Evolutionary conservation across 495 filamentous ascomycete genomes (phyloP).

Genomic region (Annulohypoxylon bovei): DNA sequence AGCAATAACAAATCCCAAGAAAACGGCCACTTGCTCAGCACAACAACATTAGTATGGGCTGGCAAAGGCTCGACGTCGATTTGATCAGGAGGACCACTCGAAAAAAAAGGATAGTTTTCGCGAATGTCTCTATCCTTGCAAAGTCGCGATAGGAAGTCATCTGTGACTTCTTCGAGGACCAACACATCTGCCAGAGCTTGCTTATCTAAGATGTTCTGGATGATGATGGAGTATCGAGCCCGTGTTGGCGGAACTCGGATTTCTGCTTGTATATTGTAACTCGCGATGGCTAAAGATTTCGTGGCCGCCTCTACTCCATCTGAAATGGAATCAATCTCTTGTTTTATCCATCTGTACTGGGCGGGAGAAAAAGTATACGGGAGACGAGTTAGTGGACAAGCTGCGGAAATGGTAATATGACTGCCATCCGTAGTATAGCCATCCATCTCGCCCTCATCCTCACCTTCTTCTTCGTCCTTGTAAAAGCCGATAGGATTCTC

Average conservation of each 20-base stretch:
- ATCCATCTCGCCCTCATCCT: not conserved
- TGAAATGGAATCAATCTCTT: not conserved
- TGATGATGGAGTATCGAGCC: slow-evolving; percentile 59
- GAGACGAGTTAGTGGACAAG: not conserved
- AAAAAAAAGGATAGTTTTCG: slow-evolving; percentile 58
- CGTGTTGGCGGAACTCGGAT: slow-evolving; percentile 58
- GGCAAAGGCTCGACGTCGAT: slow-evolving; percentile 60
- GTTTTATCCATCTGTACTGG: slow-evolving; percentile 26
- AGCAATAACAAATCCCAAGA: slow-evolving; percentile 60
- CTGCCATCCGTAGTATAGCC: not conserved
- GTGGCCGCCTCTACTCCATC: slow-evolving; percentile 7
- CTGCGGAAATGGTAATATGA: not conserved
- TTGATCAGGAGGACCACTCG: slow-evolving; percentile 61
- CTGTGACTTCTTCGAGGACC: slow-evolving; percentile 68
- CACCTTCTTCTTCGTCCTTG: slow-evolving; percentile 10
- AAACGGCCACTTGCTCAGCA: slow-evolving; percentile 62
- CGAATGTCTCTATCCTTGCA: slow-evolving; percentile 57
- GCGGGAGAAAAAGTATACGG: slow-evolving; percentile 29
- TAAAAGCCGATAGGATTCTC: slow-evolving; percentile 37
- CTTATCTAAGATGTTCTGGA: slow-evolving; percentile 54
- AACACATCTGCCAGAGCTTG: slow-evolving; percentile 56
- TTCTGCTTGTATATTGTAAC: slow-evolving; percentile 68
- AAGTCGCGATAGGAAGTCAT: slow-evolving; percentile 63
- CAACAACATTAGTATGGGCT: slow-evolving; percentile 62
- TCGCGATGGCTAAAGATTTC: slow-evolving; percentile 53